Base-by-base conservation (phyloP, 495 filamentous ascomycete species). In the Gamarada debralockiae region DNA sequence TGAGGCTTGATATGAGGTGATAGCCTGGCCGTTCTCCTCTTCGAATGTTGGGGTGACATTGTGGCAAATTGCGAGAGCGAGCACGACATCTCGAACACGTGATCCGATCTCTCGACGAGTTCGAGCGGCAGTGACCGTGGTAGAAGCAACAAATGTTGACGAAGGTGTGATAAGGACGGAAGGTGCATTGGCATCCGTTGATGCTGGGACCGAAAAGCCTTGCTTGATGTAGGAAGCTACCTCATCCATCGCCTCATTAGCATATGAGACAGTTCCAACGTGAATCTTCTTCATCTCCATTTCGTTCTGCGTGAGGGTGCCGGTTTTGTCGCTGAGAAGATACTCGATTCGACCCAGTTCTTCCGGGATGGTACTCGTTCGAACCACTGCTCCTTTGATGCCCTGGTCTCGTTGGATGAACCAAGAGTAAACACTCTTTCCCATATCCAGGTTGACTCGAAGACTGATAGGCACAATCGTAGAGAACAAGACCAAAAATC, bases 201-300 rank as follows among this genome's bases (percentile, higher is more conserved):
- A 48, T 24, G 40, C 37, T 13, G 76, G 67, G 29, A 74, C 66
- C 5, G 82, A 75, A 64, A 97, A 95, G 23, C 81, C 87, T 63
- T 96, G 92, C 55, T 75, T 81, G 40, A 97, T 78, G 61, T 93
- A 96, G 0, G 87, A 83, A 31, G 81, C 69, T 9, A 99, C 95
- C 65, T 97, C 95, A 53, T 97, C 93, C 95, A 97, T 97, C 2
- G 93, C 92, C 66, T 99, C 95, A 57, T 92, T 93, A 20, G 91
- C 95, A 62, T 97, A 99, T 0, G 92, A 96, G 2, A 97, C 95
- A 18, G 93, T 97, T 1, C 95, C 95, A 53, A 99, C 90, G 61
- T 97, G 95, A 23, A 97, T 92, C 69, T 97, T 99, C 63, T 92
- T 95, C 76, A 99, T 80, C 68, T 96, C 93, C 92, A 97, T 97